A percentile compares a stretch with the other conserved stretches of the same genome.
phyloP scores from a whole-genome alignment of 495 filamentous ascomycete genomes.

The Cercophora newfieldiana region DNA sequence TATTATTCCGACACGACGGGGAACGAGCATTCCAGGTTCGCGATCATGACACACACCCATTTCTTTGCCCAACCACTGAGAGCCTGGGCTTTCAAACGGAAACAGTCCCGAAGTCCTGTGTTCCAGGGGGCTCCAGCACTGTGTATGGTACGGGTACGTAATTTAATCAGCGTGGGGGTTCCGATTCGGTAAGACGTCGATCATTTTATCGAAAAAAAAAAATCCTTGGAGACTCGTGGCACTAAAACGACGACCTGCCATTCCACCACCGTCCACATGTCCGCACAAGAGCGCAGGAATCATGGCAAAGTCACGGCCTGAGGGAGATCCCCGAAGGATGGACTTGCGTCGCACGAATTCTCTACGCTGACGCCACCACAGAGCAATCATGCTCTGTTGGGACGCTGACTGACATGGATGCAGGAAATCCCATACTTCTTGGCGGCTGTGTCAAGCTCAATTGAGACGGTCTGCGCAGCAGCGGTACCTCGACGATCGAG shows the following conservation, averaged over 20 bases:
- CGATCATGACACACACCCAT: not conserved
- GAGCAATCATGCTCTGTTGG: not conserved
- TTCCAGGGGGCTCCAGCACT: not conserved
- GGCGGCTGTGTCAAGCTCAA: constrained; percentile 10
- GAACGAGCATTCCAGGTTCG: no score
- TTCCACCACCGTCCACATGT: not conserved
- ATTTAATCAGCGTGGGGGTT: constrained; percentile 21
- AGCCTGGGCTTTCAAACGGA: no score
- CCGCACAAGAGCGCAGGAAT: not conserved
- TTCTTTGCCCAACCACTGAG: not conserved
- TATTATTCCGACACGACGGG: not conserved
- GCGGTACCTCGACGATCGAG: not conserved
- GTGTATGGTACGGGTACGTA: constrained; percentile 14
- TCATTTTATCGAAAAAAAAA: constrained; percentile 16
- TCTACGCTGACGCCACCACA: not conserved
- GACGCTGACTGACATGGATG: constrained; percentile 12
- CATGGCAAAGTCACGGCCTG: not conserved
- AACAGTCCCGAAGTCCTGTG: no score
- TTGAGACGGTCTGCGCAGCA: constrained; percentile 1
- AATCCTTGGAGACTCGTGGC: not conserved
- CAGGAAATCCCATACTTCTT: constrained; percentile 1
- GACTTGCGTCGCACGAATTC: constrained; percentile 3
- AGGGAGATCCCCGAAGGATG: constrained; percentile 3
- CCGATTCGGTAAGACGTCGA: constrained; percentile 15
- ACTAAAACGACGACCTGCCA: constrained; percentile 3